Conservation (phyloP, 257 asterid species). For the Nicotiana knightiana region DNA sequence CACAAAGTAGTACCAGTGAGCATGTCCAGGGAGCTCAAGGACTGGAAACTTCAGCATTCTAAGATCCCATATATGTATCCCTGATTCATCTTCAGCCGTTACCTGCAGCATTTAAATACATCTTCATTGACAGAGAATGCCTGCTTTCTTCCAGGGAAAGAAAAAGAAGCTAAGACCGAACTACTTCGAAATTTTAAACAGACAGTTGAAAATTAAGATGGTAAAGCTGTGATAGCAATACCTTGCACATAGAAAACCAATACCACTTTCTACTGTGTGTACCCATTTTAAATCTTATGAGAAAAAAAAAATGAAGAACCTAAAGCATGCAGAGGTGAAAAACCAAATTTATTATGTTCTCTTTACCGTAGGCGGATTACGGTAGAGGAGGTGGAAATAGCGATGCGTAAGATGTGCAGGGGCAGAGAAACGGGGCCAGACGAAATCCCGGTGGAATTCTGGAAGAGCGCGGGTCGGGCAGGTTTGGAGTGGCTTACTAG, state of each 20-base stretch:
- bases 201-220: not conserved
- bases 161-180: not conserved
- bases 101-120: constrained; percentile 44
- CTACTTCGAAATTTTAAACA: not conserved
- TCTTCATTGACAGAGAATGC: constrained; percentile 6
- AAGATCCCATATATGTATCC: constrained; percentile 91
- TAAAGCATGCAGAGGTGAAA: not conserved
- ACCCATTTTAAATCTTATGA: not conserved
- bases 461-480: no score
- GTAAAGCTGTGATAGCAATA: not conserved
- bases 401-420: no score
- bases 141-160: constrained; percentile 4
- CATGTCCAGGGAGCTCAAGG: constrained; percentile 90
- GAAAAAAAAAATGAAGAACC: not conserved
- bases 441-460: no score
- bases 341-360: not conserved
- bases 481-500: no score
- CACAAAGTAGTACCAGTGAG: constrained; percentile 69
- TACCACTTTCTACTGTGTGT: not conserved
- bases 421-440: no score
- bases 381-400: no score
- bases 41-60: constrained; percentile 72
- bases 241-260: not conserved
- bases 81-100: constrained; percentile 96
- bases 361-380: no score